Evolutionary conservation across 805 yeast genomes (phyloP), one percentile per base, ranked within the genome.

Genomic region (Nakazawaea holstii): DNA sequence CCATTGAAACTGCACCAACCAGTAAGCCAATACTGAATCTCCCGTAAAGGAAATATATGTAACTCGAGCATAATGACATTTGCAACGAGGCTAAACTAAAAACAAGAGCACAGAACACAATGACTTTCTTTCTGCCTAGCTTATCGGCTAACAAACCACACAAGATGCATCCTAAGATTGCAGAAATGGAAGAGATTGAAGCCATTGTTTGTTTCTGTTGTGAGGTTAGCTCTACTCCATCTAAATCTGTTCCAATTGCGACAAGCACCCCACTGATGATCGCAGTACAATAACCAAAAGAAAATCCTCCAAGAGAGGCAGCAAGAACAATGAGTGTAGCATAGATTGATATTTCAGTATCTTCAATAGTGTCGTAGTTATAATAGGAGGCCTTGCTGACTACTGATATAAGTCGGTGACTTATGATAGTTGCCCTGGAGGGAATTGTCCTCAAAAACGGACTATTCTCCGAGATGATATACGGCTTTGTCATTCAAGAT

Each of bases 1-100:
- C 70, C 55, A 84, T 85, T 0, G 90, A 77, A 6, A 86, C 83
- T 27, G 77, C 75, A 13, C 94, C 94, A 24, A 86, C 81, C 8
- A 85, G 89, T 26, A 82, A 56, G n/a, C 91, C 91, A 13, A 85
- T 76, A 30, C 81, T 60, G 29, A 77, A 70, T 49, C 92, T 69
- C 1, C 92, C 92, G 43, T 68, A 53, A 31, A 72, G 62, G 48
- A 76, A 56, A 51, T 68, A 69, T 48, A 60, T 52, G 58, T 80
- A 68, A 11, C 66, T 60, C 20, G 58, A 49, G 1, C 68, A 54
- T 11, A 76, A 56, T 0, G 79, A 63, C 60, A 79, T 74, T 57
- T 74, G 74, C 14, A 78, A 52, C 8, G 51, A 49, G 3, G 46
- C 30, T 3, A 39, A 14, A 14, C 36, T 29, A 30, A 48, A 48